Evolutionary conservation across 306 rosid species (phyloP).

Genomic region (Begonia fuchsioides): DNA sequence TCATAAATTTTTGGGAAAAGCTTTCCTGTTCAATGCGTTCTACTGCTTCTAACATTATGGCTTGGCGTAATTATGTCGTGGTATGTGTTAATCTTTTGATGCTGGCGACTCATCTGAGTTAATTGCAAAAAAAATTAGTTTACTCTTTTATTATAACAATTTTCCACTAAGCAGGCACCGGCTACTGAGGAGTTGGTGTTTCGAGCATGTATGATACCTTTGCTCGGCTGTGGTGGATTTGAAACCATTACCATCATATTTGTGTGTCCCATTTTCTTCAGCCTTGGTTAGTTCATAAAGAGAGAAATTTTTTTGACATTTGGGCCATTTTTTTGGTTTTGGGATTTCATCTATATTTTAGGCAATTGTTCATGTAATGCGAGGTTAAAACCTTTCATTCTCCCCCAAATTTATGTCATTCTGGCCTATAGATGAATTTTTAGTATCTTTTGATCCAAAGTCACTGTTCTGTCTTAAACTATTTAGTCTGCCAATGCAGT

Average conservation of each 20-base stretch:
- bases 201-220: constrained; percentile 89
- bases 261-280: constrained; percentile 82
- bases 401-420: too few species aligned
- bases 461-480: too few species aligned
- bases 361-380: too few species aligned
- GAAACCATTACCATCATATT: constrained; percentile 33
- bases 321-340: neutral
- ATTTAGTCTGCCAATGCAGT: too few species aligned
- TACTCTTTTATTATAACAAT: too few species aligned
- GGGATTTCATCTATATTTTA: neutral
- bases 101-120: too few species aligned
- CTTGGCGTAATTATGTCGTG: constrained; percentile 79
- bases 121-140: too few species aligned
- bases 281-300: constrained; percentile 51
- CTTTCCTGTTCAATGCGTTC: constrained; percentile 19
- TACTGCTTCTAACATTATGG: constrained; percentile 33
- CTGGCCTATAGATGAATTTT: too few species aligned
- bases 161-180: constrained; percentile 56
- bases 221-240: constrained; percentile 88
- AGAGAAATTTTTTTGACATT: constrained; percentile 4
- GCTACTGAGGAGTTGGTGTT: constrained; percentile 88
- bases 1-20: constrained; percentile 12
- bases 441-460: too few species aligned
- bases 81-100: constrained; percentile 31
- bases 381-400: too few species aligned